Conservation (phyloP, 2,329 filamentous ascomycete genomes). For the Penicillium sp. region DNA sequence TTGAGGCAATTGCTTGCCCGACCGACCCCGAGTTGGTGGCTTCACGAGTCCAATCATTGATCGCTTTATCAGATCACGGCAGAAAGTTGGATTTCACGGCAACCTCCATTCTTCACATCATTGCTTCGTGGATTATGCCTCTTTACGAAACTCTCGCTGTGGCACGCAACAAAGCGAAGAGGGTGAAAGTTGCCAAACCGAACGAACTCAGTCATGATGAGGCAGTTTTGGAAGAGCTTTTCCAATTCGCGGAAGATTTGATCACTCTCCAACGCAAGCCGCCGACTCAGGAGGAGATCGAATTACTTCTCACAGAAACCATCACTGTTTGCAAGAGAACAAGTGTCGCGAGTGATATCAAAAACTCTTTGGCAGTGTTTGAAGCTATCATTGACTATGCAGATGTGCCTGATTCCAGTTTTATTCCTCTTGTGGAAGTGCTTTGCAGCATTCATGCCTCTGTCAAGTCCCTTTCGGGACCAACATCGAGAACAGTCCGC, state of each 20-base stretch:
- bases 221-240: slow-evolving; percentile 36
- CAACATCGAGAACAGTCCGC: slow-evolving; percentile 43
- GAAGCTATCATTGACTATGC: slow-evolving; percentile 44
- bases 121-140: slow-evolving; percentile 40
- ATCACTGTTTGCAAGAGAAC: slow-evolving; percentile 43
- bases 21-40: slow-evolving; percentile 39
- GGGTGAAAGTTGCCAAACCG: slow-evolving; percentile 32
- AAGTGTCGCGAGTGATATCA: slow-evolving; percentile 42
- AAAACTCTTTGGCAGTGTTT: slow-evolving; percentile 42
- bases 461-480: slow-evolving; percentile 43
- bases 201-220: slow-evolving; percentile 36
- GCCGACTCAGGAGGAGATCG: slow-evolving; percentile 36
- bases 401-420: slow-evolving; percentile 40
- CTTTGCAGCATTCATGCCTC: slow-evolving; percentile 47
- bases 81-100: slow-evolving; percentile 43
- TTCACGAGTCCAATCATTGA: slow-evolving; percentile 39
- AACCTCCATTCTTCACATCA: slow-evolving; percentile 39
- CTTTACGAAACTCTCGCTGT: slow-evolving; percentile 39
- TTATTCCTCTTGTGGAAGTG: slow-evolving; percentile 40
- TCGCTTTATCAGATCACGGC: slow-evolving; percentile 44
- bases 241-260: slow-evolving; percentile 44
- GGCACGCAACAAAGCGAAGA: slow-evolving; percentile 39
- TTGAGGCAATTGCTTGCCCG: slow-evolving; percentile 35
- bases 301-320: slow-evolving; percentile 37
- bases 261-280: slow-evolving; percentile 43